Evolutionary conservation across 495 filamentous ascomycete species (phyloP).

Genomic region (Annulohypoxylon stygium): DNA sequence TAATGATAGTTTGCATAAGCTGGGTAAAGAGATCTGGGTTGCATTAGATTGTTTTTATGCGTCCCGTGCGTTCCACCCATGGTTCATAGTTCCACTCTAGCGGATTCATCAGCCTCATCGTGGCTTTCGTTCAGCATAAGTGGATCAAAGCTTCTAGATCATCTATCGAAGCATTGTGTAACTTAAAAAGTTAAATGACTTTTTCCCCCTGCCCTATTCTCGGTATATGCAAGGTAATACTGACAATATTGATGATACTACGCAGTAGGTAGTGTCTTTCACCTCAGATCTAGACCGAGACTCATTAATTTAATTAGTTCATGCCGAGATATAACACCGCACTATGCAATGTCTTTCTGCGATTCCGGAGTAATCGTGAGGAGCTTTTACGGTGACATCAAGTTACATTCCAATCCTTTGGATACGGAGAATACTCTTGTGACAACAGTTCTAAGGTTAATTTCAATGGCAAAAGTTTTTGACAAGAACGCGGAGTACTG

Average conservation of each 20-base stretch:
- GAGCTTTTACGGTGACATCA: not conserved
- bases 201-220: not conserved
- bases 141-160: slow-evolving; percentile 45
- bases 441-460: slow-evolving; percentile 3
- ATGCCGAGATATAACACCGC: slow-evolving; percentile 3
- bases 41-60: slow-evolving; percentile 44
- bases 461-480: slow-evolving; percentile 16
- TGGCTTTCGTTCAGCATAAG: slow-evolving; percentile 28
- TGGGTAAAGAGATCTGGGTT: slow-evolving; percentile 31
- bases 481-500: not conserved
- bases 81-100: slow-evolving; percentile 14
- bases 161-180: slow-evolving; percentile 42
- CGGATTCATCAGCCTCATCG: slow-evolving; percentile 37
- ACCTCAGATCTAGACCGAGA: slow-evolving; percentile 1
- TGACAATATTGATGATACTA: not conserved
- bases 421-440: slow-evolving; percentile 8
- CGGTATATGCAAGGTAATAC: slow-evolving; percentile 11
- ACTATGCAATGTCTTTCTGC: not conserved
- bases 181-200: slow-evolving; percentile 29
- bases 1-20: slow-evolving; percentile 36
- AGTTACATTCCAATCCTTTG: slow-evolving; percentile 10
- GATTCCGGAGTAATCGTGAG: not conserved
- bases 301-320: not conserved
- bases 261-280: not conserved
- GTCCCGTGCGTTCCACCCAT: slow-evolving; percentile 12